Conservation (phyloP, 2,329 filamentous ascomycete genomes). For the Colletotrichum shisoi region DNA sequence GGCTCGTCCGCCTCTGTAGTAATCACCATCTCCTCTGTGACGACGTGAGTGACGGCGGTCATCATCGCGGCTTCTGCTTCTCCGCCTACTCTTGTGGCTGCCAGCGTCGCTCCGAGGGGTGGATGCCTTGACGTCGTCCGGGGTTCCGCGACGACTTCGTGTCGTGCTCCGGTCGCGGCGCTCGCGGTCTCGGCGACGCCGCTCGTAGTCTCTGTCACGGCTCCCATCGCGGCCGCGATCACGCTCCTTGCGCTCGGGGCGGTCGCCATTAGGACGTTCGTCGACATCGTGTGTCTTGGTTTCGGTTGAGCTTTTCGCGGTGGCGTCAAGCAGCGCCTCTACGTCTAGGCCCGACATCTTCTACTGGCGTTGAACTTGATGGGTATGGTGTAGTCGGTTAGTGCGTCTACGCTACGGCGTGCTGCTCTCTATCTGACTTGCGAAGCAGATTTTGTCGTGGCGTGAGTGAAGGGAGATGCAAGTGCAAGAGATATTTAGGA, state of each 20-base stretch:
- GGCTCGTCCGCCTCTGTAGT: conserved; percentile 60
- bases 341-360: conserved; percentile 71
- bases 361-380: conserved; percentile 12
- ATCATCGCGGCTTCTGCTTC: conserved; percentile 80
- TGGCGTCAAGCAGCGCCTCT: conserved; percentile 88
- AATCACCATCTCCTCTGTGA: conserved; percentile 74
- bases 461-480: conserved; percentile 15
- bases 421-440: background rate
- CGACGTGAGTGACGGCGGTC: conserved; percentile 77
- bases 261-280: conserved; percentile 65
- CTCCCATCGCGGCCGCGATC: conserved; percentile 60
- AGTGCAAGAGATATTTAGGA: conserved; percentile 5
- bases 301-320: conserved; percentile 68
- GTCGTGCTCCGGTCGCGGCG: conserved; percentile 65
- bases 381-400: background rate
- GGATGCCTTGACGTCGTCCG: conserved; percentile 66
- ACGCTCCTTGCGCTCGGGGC: conserved; percentile 55
- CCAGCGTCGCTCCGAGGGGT: conserved; percentile 78
- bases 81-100: conserved; percentile 81
- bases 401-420: background rate
- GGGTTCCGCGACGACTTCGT: conserved; percentile 57
- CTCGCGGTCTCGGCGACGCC: conserved; percentile 59
- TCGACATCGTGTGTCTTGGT: conserved; percentile 61
- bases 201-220: conserved; percentile 58
- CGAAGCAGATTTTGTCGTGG: conserved; percentile 10